Evolutionary conservation across 306 rosid genomes (phyloP).

Genomic region (Trifolium subterraneum): DNA sequence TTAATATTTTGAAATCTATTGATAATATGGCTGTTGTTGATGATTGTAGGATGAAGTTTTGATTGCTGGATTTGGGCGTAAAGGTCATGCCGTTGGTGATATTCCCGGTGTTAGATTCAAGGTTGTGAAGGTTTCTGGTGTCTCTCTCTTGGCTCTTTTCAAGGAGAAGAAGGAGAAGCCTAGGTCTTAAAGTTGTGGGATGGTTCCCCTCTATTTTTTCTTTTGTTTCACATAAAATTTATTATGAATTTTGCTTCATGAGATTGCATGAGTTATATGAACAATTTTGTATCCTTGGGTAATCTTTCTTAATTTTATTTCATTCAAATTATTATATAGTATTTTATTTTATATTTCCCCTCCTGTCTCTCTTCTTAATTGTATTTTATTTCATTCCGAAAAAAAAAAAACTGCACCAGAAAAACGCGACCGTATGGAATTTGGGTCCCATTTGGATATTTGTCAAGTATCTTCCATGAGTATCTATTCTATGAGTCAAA

Average conservation of each 20-base stretch:
- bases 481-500: too few relatives aligned
- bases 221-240: neutral
- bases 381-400: too few relatives aligned
- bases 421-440: too few relatives aligned
- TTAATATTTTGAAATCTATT: neutral
- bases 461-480: too few relatives aligned
- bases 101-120: constrained; percentile 83
- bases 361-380: neutral
- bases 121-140: constrained; percentile 77
- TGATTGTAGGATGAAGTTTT: constrained; percentile 75
- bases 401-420: too few relatives aligned
- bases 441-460: too few relatives aligned
- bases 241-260: constrained; percentile 7
- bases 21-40: constrained; percentile 11
- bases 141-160: constrained; percentile 76
- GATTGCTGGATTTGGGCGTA: constrained; percentile 83
- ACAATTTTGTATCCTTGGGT: constrained; percentile 42
- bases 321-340: constrained; percentile 10
- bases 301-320: constrained; percentile 22
- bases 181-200: constrained; percentile 53
- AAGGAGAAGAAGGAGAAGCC: constrained; percentile 59
- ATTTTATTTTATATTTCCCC: neutral
- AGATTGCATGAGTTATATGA: constrained; percentile 30
- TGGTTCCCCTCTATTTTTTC: neutral
- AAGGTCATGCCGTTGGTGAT: constrained; percentile 90